Evolutionary conservation across 2,329 filamentous ascomycete species (phyloP), one percentile per base, ranked within the genome.

Genomic region (Colletotrichum cordylinicola): DNA sequence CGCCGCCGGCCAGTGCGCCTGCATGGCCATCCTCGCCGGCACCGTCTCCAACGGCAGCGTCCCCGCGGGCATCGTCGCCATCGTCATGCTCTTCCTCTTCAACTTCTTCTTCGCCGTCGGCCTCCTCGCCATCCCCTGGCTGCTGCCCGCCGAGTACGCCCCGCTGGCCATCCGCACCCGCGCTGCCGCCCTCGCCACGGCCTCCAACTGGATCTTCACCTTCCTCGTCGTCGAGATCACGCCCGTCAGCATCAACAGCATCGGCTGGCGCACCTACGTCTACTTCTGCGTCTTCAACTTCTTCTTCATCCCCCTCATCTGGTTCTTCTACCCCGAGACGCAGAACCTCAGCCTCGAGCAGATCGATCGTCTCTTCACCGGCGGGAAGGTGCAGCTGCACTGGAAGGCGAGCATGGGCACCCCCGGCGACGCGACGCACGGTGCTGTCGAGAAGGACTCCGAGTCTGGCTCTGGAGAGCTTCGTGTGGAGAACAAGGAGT

Each of bases 281-380:
- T 83, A 85, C 66, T 86, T 85, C 72, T 80, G 81, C 56, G 79
- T 84, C 74, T 83, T 85, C 78, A 85, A 86, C 77, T 79, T 82
- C 43, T 70, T 75, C 55, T 84, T 84, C 72, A 83, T 88, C 18
- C 86, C 86, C 1, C 82, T 87, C 73, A 85, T 89, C 13, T 89
- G 85, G 78, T 86, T 87, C 78, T 86, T 87, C 79, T 89, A 87
- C 77, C 87, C 87, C 1, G 88, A 90, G 77, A 90, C 88, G 0
- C 86, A 86, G 35, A 84, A 85, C 0, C 80, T 89, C 9, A 85
- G 85, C 27, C 84, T 90, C 1, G 89, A 90, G 79, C 87, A 90
- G 79, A 86, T 90, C 65, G 87, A 89, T 62, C 81, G 80, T 66
- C 78, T 85, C 2, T 85, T 85, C 69, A 84, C 82, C 4, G 82